phyloP scores from a whole-genome alignment of 192 early-diverging fungal species.

The Linnemannia hyalina region DNA sequence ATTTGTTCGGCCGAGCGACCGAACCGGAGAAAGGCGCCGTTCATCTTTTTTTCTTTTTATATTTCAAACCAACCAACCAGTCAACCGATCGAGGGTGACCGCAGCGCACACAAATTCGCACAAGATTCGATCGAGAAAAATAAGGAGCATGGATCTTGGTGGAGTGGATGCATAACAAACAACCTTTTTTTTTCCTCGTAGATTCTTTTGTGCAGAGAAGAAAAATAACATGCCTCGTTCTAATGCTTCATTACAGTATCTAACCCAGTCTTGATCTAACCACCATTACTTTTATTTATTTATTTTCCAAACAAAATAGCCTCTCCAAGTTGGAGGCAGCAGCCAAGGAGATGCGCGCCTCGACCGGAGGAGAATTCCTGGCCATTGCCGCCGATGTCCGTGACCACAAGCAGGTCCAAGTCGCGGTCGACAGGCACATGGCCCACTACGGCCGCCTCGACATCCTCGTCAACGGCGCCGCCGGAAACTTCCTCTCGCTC shows the following conservation, averaged over 20 bases:
- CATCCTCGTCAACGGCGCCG: constrained; percentile 68
- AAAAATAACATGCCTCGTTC: background rate
- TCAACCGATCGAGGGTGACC: no score
- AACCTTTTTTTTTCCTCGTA: background rate
- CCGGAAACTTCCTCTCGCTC: constrained; percentile 82
- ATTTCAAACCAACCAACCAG: no score
- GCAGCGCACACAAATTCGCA: background rate
- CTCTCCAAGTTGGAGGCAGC: constrained; percentile 75
- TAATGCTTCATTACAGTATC: background rate
- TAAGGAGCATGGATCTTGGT: background rate
- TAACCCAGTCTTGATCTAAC: no score
- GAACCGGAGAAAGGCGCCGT: no score
- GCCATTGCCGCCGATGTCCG: constrained; percentile 76
- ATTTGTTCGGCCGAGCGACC: no score
- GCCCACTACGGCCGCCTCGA: constrained; percentile 78
- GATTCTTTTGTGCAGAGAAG: no score
- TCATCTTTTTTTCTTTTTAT: no score
- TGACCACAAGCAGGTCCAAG: constrained; percentile 67
- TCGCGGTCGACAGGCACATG: constrained; percentile 69
- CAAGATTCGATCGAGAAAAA: background rate
- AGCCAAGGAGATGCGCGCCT: constrained; percentile 69
- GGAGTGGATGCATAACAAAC: no score
- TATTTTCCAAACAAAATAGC: constrained; percentile 12
- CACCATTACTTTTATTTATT: background rate
- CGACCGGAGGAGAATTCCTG: constrained; percentile 68